These are phyloP conservation scores for Ophiosphaerella narmari DNA, from an alignment of 2,329 filamentous ascomycete species.

Conservation along the genomic window DNA sequence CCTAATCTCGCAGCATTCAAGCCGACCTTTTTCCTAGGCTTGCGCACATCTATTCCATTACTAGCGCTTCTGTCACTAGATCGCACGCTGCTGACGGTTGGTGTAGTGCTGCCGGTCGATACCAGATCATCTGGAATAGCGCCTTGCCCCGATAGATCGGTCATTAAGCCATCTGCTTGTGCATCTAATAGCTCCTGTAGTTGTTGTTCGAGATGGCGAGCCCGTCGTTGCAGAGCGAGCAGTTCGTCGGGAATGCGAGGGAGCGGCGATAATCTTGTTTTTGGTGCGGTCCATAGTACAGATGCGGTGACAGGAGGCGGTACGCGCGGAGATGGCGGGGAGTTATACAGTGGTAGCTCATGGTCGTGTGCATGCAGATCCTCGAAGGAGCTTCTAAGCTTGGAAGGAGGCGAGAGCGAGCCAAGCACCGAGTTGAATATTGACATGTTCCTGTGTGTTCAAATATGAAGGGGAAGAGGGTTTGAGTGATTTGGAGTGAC, in stretches of 20 bases:
- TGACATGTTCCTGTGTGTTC: constrained; percentile 28
- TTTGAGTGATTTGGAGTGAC: not conserved
- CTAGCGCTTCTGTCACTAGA: constrained; percentile 34
- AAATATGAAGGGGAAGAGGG: not conserved
- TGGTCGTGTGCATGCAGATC: constrained; percentile 41
- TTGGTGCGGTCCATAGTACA: constrained; percentile 37
- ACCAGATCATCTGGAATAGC: constrained; percentile 46
- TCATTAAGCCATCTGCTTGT: constrained; percentile 62
- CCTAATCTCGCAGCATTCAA: constrained; percentile 68
- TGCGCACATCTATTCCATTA: constrained; percentile 17
- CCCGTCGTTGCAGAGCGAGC: constrained; percentile 57
- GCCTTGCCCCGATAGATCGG: constrained; percentile 49
- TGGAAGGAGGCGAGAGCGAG: constrained; percentile 40
- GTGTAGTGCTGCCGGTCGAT: constrained; percentile 57
- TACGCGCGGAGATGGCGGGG: constrained; percentile 39
- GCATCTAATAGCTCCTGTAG: constrained; percentile 65
- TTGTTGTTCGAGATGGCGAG: constrained; percentile 60
- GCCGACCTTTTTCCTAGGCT: constrained; percentile 57
- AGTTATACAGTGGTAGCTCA: constrained; percentile 40
- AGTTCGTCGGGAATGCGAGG: constrained; percentile 48
- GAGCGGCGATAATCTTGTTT: constrained; percentile 27
- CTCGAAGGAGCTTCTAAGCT: constrained; percentile 41
- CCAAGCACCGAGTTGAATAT: constrained; percentile 44
- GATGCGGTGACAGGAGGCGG: constrained; percentile 41
- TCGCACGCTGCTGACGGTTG: constrained; percentile 49